Base-by-base conservation (phyloP, 768 basidiomycete genomes). In the Kwoniella europaea region DNA sequence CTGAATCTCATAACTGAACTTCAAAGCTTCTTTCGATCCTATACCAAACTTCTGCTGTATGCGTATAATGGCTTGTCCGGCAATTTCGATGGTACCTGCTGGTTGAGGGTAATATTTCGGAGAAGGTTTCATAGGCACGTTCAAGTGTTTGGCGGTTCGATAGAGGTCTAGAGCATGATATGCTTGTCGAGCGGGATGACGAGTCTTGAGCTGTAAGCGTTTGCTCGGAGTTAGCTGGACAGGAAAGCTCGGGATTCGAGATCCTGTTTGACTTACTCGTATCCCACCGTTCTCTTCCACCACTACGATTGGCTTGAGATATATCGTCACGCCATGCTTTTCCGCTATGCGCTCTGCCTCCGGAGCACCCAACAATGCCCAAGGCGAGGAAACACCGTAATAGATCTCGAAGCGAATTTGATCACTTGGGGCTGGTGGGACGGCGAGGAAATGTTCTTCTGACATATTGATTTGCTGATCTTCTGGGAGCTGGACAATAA, bases 211-310 rank as follows among this genome's bases (percentile, higher is more conserved):
- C 76, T 77, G 57, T 5, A 50, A 20, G 7, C 35, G 35, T 35
- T 6, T 35, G 6, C 7, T 35, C 35, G 35, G 35, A 35, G 1
- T 35, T 35, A 35, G 35, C 7, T 6, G 7, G 35, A 35, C 35
- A 4, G 7, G 7, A 35, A 35, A 35, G 35, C 6, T 35, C 35
- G 35, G 7, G 35, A 1, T 35, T 6, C 6, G 0, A 35, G 35
- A 6, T 35, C 0, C 35, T 35, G 35, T 35, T 35, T 35, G 35
- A 65, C 73, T 71, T 50, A 77, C 76, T 42, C 61, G 65, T 52
- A 79, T 79, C 0, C 78, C 78, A 7, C 78, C 78, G 46, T 79
- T 79, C 68, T 74, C 78, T 46, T 68, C 60, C 53, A 79, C 68
- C 1, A 79, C 74, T 20, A 68, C 60, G 24, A 79, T 79, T 10